Evolutionary conservation across 1,284 basidiomycete genomes (phyloP).

Genomic region (Heterobasidion occidentale): DNA sequence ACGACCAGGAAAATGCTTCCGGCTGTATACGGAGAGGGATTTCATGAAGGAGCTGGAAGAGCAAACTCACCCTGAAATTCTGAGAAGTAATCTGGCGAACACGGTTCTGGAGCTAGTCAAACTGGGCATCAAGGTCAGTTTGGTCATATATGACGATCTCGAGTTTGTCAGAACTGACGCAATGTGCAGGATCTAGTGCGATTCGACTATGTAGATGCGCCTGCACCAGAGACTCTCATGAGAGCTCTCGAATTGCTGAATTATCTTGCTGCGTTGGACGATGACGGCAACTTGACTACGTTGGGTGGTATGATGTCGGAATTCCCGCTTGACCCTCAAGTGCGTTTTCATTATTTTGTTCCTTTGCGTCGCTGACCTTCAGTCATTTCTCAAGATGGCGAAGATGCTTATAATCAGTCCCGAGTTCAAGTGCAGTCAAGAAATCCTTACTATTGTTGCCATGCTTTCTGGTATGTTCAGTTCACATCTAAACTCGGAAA

Average conservation of each 20-base stretch:
- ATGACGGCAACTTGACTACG: slow-evolving; percentile 87
- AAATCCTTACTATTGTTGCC: slow-evolving; percentile 90
- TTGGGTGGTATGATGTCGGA: slow-evolving; percentile 95
- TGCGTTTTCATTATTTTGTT: slow-evolving; percentile 18
- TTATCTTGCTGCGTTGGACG: slow-evolving; percentile 88
- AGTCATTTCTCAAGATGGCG: slow-evolving; percentile 47
- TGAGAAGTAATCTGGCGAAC: slow-evolving; percentile 89
- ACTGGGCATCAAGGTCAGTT: slow-evolving; percentile 71
- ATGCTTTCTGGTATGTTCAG: slow-evolving; percentile 79
- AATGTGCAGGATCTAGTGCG: slow-evolving; percentile 70
- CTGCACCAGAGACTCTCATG: slow-evolving; percentile 97
- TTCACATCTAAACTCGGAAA: not conserved
- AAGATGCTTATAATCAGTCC: slow-evolving; percentile 94
- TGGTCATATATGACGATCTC: not conserved
- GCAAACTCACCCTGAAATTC: slow-evolving; percentile 94
- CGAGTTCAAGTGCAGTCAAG: slow-evolving; percentile 94
- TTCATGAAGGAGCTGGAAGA: slow-evolving; percentile 95
- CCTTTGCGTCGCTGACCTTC: not conserved
- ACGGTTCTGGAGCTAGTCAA: slow-evolving; percentile 94
- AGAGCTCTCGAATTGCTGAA: slow-evolving; percentile 93
- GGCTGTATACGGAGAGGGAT: slow-evolving; percentile 96
- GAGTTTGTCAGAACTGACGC: not conserved
- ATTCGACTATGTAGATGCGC: slow-evolving; percentile 95
- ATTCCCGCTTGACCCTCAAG: slow-evolving; percentile 96
- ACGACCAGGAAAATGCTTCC: slow-evolving; percentile 94